Percentiles rank a stretch among this genome's conserved stretches.
Conservation (phyloP, 1,139 yeast species). For the Kluyveromyces sp. region DNA sequence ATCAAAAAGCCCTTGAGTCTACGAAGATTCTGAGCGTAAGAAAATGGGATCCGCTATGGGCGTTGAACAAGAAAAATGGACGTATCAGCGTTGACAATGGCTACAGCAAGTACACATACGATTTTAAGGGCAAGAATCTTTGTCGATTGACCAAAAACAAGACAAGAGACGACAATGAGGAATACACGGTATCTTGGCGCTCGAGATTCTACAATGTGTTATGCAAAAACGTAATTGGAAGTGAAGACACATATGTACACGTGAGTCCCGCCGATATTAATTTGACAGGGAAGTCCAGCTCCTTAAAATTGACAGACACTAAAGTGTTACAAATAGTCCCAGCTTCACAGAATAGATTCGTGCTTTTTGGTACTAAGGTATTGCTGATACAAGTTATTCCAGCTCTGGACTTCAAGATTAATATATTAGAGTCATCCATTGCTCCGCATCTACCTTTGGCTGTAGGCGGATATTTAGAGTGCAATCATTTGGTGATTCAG, state of each 20-base stretch:
- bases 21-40: background rate
- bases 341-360: slow-evolving; percentile 1
- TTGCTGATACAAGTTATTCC: background rate
- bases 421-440: background rate
- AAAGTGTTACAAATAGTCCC: slow-evolving; percentile 1
- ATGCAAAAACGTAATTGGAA: background rate
- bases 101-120: background rate
- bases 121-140: background rate
- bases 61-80: background rate
- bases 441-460: background rate
- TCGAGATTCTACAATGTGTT: background rate
- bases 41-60: background rate
- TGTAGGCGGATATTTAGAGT: background rate
- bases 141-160: background rate
- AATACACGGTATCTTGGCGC: background rate
- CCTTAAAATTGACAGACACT: background rate
- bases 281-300: background rate
- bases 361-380: slow-evolving; percentile 2
- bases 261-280: background rate
- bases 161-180: background rate
- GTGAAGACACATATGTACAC: background rate
- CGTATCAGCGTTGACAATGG: background rate
- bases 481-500: background rate
- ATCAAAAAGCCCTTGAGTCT: too few relatives aligned
- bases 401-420: background rate